Evolutionary conservation across 257 asterid species (phyloP).

Genomic region (Solanum clarkiae): DNA sequence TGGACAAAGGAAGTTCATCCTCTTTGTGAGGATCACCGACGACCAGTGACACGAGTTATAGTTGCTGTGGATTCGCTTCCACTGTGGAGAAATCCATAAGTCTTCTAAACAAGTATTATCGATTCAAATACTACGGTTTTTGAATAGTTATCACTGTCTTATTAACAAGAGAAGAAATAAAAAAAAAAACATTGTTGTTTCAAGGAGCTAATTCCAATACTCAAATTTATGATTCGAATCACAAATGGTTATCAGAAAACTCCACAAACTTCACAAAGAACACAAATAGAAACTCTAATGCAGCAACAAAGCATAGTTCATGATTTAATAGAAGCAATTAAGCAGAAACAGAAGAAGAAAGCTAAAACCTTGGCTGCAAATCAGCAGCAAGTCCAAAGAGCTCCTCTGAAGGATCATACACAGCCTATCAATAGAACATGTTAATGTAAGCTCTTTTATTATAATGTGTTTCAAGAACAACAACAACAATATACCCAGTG

Average conservation of each 20-base stretch:
- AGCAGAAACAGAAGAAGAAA: not conserved
- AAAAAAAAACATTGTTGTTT: not conserved
- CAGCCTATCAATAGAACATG: conserved; percentile 29
- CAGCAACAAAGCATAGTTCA: not conserved
- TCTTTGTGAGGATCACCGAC: not conserved
- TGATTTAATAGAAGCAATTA: not conserved
- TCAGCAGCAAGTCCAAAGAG: conserved; percentile 62
- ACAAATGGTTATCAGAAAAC: not conserved
- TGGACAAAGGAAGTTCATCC: not conserved
- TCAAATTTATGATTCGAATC: not conserved
- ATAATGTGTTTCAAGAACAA: not conserved
- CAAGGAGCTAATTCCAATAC: not conserved
- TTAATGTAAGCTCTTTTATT: not conserved
- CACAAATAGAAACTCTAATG: not conserved
- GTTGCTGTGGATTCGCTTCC: not conserved
- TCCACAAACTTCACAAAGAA: not conserved
- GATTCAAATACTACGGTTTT: no score
- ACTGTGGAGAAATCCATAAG: not conserved
- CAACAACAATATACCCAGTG: no score
- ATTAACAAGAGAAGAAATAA: not conserved
- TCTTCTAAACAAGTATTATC: no score
- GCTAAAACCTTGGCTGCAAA: conserved; percentile 56
- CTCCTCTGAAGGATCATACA: conserved; percentile 82
- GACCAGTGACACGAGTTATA: not conserved
- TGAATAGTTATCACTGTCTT: not conserved